These are phyloP conservation scores for Fusarium multiceps DNA, from an alignment of 2,329 filamentous ascomycete genomes.

Conservation along the genomic window DNA sequence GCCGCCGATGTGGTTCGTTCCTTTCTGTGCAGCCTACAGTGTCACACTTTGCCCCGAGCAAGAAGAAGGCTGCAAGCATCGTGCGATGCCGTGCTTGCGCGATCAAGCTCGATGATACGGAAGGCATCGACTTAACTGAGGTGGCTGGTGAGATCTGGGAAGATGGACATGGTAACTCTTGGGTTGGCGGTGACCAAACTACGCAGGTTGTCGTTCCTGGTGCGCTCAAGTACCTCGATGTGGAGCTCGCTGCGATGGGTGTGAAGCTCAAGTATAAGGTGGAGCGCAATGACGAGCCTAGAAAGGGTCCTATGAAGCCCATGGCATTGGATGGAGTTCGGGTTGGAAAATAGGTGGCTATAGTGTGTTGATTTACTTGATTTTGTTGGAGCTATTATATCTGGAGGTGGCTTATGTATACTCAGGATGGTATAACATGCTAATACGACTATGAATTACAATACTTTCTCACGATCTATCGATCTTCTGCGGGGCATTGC, in stretches of 20 bases:
- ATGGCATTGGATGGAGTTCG: slow-evolving; percentile 48
- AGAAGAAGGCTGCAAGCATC: slow-evolving; percentile 73
- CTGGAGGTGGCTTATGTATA: slow-evolving; percentile 24
- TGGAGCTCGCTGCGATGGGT: slow-evolving; percentile 96
- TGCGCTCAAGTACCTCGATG: slow-evolving; percentile 91
- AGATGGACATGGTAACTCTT: slow-evolving; percentile 85
- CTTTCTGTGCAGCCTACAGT: slow-evolving; percentile 86
- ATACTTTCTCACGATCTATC: neutral
- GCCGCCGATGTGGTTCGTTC: slow-evolving; percentile 89
- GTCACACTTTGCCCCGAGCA: slow-evolving; percentile 68
- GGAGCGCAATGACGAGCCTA: slow-evolving; percentile 72
- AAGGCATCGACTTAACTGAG: no score
- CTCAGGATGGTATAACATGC: slow-evolving; percentile 26
- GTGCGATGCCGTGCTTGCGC: slow-evolving; percentile 87
- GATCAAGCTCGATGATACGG: slow-evolving; percentile 59
- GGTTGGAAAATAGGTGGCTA: slow-evolving; percentile 45
- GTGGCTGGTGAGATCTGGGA: slow-evolving; percentile 80
- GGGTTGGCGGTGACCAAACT: slow-evolving; percentile 89
- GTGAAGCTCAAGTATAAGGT: slow-evolving; percentile 88
- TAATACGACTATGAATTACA: slow-evolving; percentile 37
- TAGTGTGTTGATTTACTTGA: slow-evolving; percentile 31
- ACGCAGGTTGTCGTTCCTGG: slow-evolving; percentile 93
- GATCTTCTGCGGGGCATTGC: neutral
- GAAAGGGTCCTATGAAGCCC: slow-evolving; percentile 62
- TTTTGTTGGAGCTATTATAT: slow-evolving; percentile 36